These are phyloP conservation scores for Aspergillus luchuensis DNA, from an alignment of 2,329 filamentous ascomycete species.

Conservation along the genomic window DNA sequence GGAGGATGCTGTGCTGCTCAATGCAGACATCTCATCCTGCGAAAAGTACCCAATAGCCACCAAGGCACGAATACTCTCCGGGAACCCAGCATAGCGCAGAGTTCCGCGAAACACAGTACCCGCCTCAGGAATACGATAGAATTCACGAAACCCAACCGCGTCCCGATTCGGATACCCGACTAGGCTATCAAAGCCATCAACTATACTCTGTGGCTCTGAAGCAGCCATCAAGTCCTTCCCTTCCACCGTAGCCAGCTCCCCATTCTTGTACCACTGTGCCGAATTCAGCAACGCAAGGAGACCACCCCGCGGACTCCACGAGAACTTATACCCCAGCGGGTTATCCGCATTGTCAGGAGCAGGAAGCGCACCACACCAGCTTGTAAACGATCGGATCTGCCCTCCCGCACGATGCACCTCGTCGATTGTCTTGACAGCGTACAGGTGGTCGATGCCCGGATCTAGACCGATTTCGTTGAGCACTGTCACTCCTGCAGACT, in stretches of 20 bases:
- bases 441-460: slow-evolving; percentile 11
- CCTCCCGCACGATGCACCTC: slow-evolving; percentile 9
- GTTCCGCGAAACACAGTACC: slow-evolving; percentile 6
- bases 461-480: slow-evolving; percentile 7
- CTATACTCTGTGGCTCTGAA: background rate
- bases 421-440: slow-evolving; percentile 12
- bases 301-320: slow-evolving; percentile 6
- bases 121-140: slow-evolving; percentile 8
- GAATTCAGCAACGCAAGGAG: slow-evolving; percentile 7
- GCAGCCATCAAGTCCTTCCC: slow-evolving; percentile 8
- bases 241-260: background rate
- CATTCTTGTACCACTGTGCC: slow-evolving; percentile 5
- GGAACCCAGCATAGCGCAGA: slow-evolving; percentile 6
- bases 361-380: slow-evolving; percentile 10
- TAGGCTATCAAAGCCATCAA: background rate
- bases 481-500: background rate
- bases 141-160: slow-evolving; percentile 1
- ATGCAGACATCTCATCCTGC: background rate
- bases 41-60: slow-evolving; percentile 5
- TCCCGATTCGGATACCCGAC: slow-evolving; percentile 11
- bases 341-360: slow-evolving; percentile 7
- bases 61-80: slow-evolving; percentile 6
- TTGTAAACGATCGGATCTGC: background rate
- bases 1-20: background rate
- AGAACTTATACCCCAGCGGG: slow-evolving; percentile 10